Base-by-base conservation (phyloP, 169 alveolate species). In the Cryptosporidium canis region DNA sequence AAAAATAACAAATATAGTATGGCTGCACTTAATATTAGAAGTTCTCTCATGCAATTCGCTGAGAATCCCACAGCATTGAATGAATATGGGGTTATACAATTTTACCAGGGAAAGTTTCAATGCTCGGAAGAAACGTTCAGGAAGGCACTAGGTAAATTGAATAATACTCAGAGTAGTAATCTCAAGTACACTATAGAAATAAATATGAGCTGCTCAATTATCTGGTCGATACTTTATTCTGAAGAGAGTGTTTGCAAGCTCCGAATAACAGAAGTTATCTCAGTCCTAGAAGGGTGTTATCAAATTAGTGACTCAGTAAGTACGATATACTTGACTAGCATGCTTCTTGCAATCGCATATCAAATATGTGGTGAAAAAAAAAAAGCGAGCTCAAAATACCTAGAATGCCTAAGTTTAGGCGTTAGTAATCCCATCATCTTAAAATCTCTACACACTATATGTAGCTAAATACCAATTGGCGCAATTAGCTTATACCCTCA, bases 81-180 rank as follows among this genome's bases (percentile, higher is more conserved):
- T 58, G 87, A 77, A 63, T 58, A 37, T 56, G 87, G 87, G n/a
- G 72, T 77, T 56, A 31, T 77, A 24, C 64, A 58, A 77, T 77
- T 77, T 58, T 58, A 77, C 53, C 47, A 63, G 24, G 24, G 41
- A 27, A 27, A 77, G 37, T 77, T n/a, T 44, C 12, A 12, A 9
- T 61, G 41, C 18, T 39, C 87, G 18, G 51, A 37, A 35, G 18
- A 65, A 58, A 77, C 51, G 24, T 77, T 77, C 4, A 77, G 45
- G 61, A 39, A 29, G 44, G 87, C 87, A 11, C 64, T 55, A 1
- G 31, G 61, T 37, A 27, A 31, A 21, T 7, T n/a, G 18, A 1
- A 27, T 29, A 31, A 53, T 2, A 43, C 14, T 35, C 27, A 27
- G 21, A 61, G 43, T 39, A 61, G 33, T 35, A 33, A 77, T 6